These are phyloP conservation scores for Lecanoromycetidae sp. DNA, from an alignment of 2,329 filamentous ascomycete species.

Conservation along the genomic window DNA sequence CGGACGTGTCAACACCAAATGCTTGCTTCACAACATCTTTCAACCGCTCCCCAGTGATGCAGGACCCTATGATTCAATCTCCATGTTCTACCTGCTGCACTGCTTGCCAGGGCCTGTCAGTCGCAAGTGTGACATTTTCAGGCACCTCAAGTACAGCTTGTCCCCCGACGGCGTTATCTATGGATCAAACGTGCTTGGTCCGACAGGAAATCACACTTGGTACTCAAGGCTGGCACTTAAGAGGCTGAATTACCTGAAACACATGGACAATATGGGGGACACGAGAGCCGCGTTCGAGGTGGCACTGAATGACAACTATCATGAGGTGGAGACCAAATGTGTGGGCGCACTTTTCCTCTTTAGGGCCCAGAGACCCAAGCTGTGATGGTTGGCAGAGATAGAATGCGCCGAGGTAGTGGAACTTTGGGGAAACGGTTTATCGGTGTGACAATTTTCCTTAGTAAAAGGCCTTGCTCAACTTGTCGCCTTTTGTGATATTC, in stretches of 20 bases:
- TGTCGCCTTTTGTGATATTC: no score
- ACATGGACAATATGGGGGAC: not conserved
- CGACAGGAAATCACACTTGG: not conserved
- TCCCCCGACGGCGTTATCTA: slow-evolving; percentile 26
- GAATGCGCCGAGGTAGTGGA: no score
- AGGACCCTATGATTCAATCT: slow-evolving; percentile 32
- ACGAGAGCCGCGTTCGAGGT: not conserved
- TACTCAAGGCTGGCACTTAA: not conserved
- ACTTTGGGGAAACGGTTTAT: no score
- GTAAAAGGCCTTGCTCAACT: no score
- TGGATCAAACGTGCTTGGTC: not conserved
- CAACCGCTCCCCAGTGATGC: slow-evolving; percentile 23
- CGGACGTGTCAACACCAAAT: slow-evolving; percentile 16
- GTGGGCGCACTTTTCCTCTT: not conserved
- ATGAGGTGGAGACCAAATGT: not conserved
- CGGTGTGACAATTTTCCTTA: no score
- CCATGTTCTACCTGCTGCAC: slow-evolving; percentile 34
- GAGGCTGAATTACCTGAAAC: not conserved
- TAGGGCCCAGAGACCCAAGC: not conserved
- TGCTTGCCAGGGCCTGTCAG: slow-evolving; percentile 28
- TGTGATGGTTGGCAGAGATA: no score
- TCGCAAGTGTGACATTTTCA: slow-evolving; percentile 25
- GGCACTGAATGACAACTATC: not conserved
- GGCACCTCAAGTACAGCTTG: slow-evolving; percentile 25
- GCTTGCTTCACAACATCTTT: slow-evolving; percentile 26